These are phyloP conservation scores for Vigna radiata DNA, from an alignment of 306 rosid species.

Conservation along the genomic window DNA sequence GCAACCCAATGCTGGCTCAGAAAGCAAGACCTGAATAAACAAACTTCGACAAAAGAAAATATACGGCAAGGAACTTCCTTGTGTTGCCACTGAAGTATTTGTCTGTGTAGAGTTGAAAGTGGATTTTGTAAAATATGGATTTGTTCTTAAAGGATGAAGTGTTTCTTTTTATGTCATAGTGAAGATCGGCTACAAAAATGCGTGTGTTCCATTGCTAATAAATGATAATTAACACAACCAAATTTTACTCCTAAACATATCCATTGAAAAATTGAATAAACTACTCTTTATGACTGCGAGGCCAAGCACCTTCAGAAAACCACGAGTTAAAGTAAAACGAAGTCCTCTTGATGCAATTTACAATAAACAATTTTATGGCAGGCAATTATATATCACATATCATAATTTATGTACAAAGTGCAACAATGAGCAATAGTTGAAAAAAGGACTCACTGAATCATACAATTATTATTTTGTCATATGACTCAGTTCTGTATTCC, in stretches of 20 bases:
- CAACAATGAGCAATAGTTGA: slow-evolving; percentile 25
- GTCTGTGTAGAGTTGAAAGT: not conserved
- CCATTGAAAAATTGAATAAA: not conserved
- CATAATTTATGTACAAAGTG: slow-evolving; percentile 3
- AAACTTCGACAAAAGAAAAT: not conserved
- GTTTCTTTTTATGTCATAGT: not conserved
- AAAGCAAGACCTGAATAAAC: not conserved
- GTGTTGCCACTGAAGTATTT: slow-evolving; percentile 13
- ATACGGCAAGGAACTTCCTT: not conserved
- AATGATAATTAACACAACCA: not conserved
- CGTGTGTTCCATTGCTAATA: not conserved
- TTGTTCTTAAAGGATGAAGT: not conserved
- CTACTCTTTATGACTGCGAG: not conserved
- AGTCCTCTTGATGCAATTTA: not conserved
- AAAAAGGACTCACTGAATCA: not conserved
- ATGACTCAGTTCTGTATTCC: slow-evolving; percentile 38
- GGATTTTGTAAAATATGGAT: slow-evolving; percentile 23
- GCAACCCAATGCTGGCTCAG: slow-evolving; percentile 14
- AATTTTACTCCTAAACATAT: not conserved
- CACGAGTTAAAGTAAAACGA: not conserved
- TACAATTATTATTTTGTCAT: not conserved
- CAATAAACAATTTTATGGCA: not conserved
- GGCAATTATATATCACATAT: not conserved
- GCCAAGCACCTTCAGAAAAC: not conserved
- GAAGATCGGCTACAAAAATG: not conserved